Evolutionary conservation across 2,329 filamentous ascomycete genomes (phyloP).

Genomic region (Fusarium goolgardi): DNA sequence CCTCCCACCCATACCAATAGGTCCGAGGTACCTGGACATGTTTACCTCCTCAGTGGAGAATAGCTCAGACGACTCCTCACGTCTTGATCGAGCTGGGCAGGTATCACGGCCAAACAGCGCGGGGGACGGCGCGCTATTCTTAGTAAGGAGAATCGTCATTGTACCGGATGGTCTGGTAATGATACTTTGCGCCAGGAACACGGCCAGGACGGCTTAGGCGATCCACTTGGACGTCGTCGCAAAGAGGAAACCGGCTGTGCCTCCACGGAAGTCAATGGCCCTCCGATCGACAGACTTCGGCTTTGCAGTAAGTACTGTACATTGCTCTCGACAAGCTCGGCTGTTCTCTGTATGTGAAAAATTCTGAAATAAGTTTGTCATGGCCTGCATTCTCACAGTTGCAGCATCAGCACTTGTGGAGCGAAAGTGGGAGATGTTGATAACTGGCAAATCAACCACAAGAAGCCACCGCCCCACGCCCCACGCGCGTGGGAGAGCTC

Average conservation of each 20-base stretch:
- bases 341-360: slow-evolving; percentile 36
- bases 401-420: slow-evolving; percentile 47
- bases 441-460: slow-evolving; percentile 45
- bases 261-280: slow-evolving; percentile 23
- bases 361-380: slow-evolving; percentile 48
- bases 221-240: slow-evolving; percentile 32
- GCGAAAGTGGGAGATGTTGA: slow-evolving; percentile 46
- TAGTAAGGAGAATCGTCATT: slow-evolving; percentile 44
- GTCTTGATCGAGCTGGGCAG: slow-evolving; percentile 27
- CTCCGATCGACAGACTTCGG: slow-evolving; percentile 29
- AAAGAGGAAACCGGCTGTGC: slow-evolving; percentile 22
- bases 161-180: slow-evolving; percentile 26
- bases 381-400: slow-evolving; percentile 41
- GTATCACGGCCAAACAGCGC: slow-evolving; percentile 40
- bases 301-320: slow-evolving; percentile 26
- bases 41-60: slow-evolving; percentile 46
- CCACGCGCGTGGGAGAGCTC: slow-evolving; percentile 46
- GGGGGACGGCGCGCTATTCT: slow-evolving; percentile 44
- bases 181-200: slow-evolving; percentile 38
- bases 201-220: slow-evolving; percentile 24
- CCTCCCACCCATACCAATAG: slow-evolving; percentile 27
- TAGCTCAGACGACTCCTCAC: slow-evolving; percentile 39
- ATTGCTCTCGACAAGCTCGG: slow-evolving; percentile 19
- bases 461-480: slow-evolving; percentile 45
- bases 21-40: slow-evolving; percentile 41